These are phyloP conservation scores for Tanacetum coccineum DNA, from an alignment of 129 eudicot genomes.

Conservation along the genomic window DNA sequence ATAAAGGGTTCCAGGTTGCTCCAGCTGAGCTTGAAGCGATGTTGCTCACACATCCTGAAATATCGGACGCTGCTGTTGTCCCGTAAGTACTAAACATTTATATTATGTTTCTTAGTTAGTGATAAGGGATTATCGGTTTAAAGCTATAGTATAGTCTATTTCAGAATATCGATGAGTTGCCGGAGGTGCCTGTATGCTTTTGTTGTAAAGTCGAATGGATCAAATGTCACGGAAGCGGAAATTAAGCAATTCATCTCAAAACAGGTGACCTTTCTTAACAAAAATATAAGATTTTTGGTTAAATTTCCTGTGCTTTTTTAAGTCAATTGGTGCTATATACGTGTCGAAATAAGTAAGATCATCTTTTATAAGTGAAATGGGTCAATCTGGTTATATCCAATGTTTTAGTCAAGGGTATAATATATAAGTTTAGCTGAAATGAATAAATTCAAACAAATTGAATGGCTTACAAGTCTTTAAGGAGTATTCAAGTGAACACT, in stretches of 20 bases:
- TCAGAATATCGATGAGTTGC: constrained; percentile 74
- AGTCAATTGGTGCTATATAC: not conserved
- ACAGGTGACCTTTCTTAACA: constrained; percentile 45
- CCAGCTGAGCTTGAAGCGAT: constrained; percentile 96
- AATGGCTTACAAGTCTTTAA: no score
- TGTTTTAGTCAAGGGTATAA: no score
- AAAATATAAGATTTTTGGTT: not conserved
- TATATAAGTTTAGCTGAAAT: no score
- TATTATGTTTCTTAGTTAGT: not conserved
- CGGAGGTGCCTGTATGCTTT: constrained; percentile 95
- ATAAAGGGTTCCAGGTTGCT: constrained; percentile 97
- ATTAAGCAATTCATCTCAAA: constrained; percentile 70
- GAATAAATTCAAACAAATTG: no score
- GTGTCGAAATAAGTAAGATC: no score
- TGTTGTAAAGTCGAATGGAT: constrained; percentile 66
- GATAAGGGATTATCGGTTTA: not conserved
- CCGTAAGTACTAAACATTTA: constrained; percentile 45
- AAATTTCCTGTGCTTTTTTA: no score
- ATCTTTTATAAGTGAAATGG: no score
- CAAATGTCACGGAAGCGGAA: constrained; percentile 61
- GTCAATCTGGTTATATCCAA: not conserved
- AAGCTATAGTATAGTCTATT: not conserved
- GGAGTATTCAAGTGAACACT: no score
- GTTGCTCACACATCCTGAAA: constrained; percentile 51
- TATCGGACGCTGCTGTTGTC: constrained; percentile 90